Conservation (phyloP, 129 eudicot species). For the Pittosporum tobira region DNA sequence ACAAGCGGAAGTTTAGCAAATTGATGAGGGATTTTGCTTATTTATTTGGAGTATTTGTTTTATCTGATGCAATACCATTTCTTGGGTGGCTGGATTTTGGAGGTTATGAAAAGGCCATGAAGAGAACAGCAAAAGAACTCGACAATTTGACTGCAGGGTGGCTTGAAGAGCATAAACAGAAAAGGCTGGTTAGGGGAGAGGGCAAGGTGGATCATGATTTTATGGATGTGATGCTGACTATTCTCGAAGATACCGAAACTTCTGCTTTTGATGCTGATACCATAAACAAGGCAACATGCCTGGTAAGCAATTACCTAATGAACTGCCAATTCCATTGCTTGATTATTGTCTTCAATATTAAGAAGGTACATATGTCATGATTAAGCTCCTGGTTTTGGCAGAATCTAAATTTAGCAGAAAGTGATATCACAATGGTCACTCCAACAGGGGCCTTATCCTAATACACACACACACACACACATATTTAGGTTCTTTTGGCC, state of each 20-base stretch:
- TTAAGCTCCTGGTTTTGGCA: too few relatives aligned
- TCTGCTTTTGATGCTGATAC: constrained; percentile 5
- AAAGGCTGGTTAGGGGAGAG: not conserved
- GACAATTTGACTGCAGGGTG: constrained; percentile 8
- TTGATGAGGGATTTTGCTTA: not conserved
- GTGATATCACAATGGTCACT: too few relatives aligned
- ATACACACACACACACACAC: too few relatives aligned
- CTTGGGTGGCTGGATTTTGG: constrained; percentile 17
- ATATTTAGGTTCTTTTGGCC: too few relatives aligned
- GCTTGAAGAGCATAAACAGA: constrained; percentile 14
- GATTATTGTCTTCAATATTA: too few relatives aligned
- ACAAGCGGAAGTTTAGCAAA: not conserved
- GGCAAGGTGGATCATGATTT: constrained; percentile 1
- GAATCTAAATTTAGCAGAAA: too few relatives aligned
- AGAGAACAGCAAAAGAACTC: constrained; percentile 5
- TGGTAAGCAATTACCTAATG: not conserved
- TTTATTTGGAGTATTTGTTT: not conserved
- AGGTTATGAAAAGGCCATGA: constrained; percentile 14
- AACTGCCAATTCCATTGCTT: too few relatives aligned
- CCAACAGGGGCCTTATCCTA: too few relatives aligned
- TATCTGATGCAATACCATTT: constrained; percentile 9
- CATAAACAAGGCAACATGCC: constrained; percentile 3
- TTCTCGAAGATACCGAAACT: not conserved
- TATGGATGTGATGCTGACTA: constrained; percentile 9
- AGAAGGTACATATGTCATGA: too few relatives aligned